Conservation (phyloP, 2,329 filamentous ascomycete species). For the Cercospora sojina region DNA sequence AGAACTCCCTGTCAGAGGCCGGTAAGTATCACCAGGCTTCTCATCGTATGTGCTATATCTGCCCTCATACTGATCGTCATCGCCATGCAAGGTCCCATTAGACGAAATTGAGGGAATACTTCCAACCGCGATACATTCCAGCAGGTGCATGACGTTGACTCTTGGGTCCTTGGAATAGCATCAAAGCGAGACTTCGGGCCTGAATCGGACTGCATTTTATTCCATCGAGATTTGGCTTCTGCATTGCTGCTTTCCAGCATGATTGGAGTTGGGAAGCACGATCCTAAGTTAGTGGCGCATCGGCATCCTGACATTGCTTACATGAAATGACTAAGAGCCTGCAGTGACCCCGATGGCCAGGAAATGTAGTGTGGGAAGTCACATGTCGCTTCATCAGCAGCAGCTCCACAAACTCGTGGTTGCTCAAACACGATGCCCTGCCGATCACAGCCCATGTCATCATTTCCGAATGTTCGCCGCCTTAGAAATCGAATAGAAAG, state of each 20-base stretch:
- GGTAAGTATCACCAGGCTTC: no score
- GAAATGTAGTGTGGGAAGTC: background rate
- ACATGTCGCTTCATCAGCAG: background rate
- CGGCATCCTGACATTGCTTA: background rate
- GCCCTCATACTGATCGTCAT: background rate
- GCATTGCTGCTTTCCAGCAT: background rate
- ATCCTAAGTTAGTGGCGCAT: background rate
- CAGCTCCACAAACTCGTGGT: background rate
- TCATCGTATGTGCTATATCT: background rate
- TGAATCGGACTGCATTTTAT: background rate
- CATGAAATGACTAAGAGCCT: background rate
- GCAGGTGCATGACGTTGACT: background rate
- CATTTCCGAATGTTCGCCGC: background rate
- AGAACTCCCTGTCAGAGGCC: no score
- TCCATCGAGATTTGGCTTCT: background rate
- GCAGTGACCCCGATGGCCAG: background rate
- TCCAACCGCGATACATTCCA: background rate
- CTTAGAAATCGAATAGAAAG: slow-evolving; percentile 7
- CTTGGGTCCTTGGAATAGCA: background rate
- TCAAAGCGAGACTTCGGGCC: background rate
- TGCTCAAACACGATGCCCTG: background rate
- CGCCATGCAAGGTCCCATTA: background rate
- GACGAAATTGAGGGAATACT: background rate
- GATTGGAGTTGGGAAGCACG: background rate
- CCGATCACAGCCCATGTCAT: slow-evolving; percentile 8